A percentile compares a stretch with the other conserved stretches of the same genome.
phyloP scores from a whole-genome alignment of 2,329 filamentous ascomycete species.

The Chaetomium globosum region DNA sequence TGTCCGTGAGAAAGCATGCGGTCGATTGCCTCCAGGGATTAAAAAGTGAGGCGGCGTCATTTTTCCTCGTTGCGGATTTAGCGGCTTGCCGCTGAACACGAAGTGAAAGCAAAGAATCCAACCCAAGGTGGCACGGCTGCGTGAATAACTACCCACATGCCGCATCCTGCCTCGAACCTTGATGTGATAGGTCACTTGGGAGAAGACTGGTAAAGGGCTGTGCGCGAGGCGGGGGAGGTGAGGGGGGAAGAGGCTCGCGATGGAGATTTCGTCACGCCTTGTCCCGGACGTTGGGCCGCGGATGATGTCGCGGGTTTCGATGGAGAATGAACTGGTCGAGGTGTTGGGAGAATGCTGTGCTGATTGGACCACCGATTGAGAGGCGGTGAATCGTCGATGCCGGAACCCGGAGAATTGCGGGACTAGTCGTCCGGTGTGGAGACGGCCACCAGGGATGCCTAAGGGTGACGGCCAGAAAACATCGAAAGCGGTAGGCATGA shows the following conservation, averaged over 20 bases:
- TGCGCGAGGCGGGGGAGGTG: constrained; percentile 7
- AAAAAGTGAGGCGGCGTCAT: constrained; percentile 26
- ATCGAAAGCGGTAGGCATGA: constrained; percentile 1
- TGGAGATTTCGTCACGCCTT: constrained; percentile 17
- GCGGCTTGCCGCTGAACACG: constrained; percentile 21
- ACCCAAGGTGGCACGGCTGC: constrained; percentile 20
- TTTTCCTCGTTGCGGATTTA: constrained; percentile 13
- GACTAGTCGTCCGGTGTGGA: constrained; percentile 21
- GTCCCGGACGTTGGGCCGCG: constrained; percentile 12
- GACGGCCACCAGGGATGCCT: neutral
- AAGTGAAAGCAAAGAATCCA: constrained; percentile 15
- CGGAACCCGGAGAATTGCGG: constrained; percentile 27
- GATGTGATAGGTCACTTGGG: constrained; percentile 10
- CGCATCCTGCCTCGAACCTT: constrained; percentile 11
- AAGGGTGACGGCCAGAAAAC: constrained; percentile 5
- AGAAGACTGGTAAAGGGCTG: constrained; percentile 6
- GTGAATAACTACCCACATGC: constrained; percentile 20
- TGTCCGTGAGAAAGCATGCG: neutral
- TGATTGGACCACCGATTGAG: constrained; percentile 19
- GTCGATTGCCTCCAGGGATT: constrained; percentile 9
- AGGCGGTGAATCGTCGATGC: constrained; percentile 29
- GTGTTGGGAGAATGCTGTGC: constrained; percentile 3
- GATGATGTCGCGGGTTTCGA: constrained; percentile 11
- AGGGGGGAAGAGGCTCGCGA: constrained; percentile 8
- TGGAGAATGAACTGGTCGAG: neutral